These are phyloP conservation scores for Blepharisma japonicum DNA, from an alignment of 73 alveolate genomes.

Conservation along the genomic window DNA sequence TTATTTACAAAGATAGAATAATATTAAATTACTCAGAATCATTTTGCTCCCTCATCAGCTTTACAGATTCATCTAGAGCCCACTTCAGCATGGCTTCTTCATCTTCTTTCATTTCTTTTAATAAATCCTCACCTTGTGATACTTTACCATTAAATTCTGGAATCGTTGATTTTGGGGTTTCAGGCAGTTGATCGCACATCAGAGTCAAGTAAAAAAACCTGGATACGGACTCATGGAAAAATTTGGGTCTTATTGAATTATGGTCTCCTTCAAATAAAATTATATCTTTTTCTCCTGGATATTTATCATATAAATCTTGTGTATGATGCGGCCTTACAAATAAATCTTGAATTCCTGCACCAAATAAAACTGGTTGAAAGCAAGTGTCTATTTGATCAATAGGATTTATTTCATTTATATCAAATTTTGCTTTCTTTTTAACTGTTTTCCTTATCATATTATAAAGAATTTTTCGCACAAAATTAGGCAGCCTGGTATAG, in stretches of 20 bases:
- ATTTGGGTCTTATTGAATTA: slow-evolving; percentile 41
- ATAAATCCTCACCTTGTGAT: no score
- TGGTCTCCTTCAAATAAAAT: slow-evolving; percentile 32
- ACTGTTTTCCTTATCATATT: slow-evolving; percentile 70
- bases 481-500: slow-evolving; percentile 53
- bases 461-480: slow-evolving; percentile 53
- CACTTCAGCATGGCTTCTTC: slow-evolving; percentile 12
- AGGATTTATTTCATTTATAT: slow-evolving; percentile 69
- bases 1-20: no score
- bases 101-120: no score
- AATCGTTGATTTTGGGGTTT: no score
- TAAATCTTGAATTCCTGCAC: slow-evolving; percentile 71
- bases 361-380: slow-evolving; percentile 67
- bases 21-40: no score
- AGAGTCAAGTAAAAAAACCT: slow-evolving; percentile 37
- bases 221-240: slow-evolving; percentile 48
- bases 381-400: slow-evolving; percentile 52
- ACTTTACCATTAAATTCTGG: no score
- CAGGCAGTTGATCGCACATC: no score
- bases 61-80: neutral
- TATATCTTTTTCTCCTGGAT: slow-evolving; percentile 77
- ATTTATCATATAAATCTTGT: slow-evolving; percentile 60
- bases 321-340: slow-evolving; percentile 74
- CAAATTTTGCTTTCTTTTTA: slow-evolving; percentile 75
- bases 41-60: neutral